phyloP scores from a whole-genome alignment of 2,329 filamentous ascomycete species.

The Orbilia oligospora region DNA sequence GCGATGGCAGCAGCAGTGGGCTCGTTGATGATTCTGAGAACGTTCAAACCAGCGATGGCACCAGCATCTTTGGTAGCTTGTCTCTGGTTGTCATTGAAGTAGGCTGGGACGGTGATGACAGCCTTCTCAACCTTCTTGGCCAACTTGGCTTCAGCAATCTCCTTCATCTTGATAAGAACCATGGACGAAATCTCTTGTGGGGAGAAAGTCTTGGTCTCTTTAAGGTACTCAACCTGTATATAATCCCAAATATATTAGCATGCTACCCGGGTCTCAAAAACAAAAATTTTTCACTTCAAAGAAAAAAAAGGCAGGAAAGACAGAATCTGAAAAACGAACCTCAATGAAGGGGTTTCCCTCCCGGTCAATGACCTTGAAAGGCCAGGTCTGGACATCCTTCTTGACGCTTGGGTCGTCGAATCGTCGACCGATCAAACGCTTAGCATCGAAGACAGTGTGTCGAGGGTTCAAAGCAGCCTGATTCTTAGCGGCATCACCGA shows the following conservation, averaged over 20 bases:
- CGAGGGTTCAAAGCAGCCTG: conserved; percentile 99
- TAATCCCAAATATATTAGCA: neutral
- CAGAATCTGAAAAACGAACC: conserved; percentile 64
- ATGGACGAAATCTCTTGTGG: conserved; percentile 99
- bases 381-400: conserved; percentile 99
- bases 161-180: conserved; percentile 99
- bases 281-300: neutral
- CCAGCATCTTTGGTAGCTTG: conserved; percentile 99
- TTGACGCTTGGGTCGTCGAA: conserved; percentile 97
- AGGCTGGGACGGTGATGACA: conserved; percentile 97
- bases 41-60: conserved; percentile 96
- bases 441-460: conserved; percentile 99
- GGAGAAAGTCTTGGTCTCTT: conserved; percentile 94
- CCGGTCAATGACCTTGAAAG: conserved; percentile 97
- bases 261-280: neutral
- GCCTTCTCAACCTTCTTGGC: conserved; percentile 99
- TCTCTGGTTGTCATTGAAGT: conserved; percentile 99
- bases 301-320: neutral
- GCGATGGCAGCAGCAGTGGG: conserved; percentile 97
- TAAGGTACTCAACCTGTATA: conserved; percentile 83
- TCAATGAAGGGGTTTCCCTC: conserved; percentile 90
- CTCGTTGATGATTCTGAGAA: conserved; percentile 99
- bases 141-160: conserved; percentile 97
- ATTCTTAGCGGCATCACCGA: conserved; percentile 99
- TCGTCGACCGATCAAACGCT: conserved; percentile 97